Percentiles rank a stretch among this genome's conserved stretches.
Evolutionary conservation across 2,329 filamentous ascomycete species (phyloP).

Genomic region (Ophiostoma sp.): DNA sequence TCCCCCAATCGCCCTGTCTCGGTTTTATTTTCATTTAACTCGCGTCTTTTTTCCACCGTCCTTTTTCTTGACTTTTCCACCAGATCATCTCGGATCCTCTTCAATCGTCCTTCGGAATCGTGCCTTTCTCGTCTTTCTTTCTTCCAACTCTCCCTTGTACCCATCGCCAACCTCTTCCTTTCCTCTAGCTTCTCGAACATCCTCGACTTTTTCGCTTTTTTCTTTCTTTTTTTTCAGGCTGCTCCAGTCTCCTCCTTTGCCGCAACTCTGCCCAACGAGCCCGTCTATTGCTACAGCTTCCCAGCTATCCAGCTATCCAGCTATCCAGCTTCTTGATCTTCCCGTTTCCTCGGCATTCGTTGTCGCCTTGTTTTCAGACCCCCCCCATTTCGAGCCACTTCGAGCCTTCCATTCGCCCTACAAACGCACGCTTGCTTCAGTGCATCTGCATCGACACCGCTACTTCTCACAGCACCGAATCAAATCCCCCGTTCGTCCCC

Average conservation of each 20-base stretch:
- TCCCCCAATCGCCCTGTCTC: background rate
- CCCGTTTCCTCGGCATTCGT: background rate
- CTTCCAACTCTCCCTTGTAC: conserved; percentile 1
- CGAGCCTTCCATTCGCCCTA: conserved; percentile 3
- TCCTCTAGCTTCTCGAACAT: background rate
- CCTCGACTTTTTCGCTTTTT: background rate
- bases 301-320: background rate
- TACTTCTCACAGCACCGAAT: conserved; percentile 19
- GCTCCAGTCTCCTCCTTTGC: background rate
- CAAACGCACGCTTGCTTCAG: conserved; percentile 17
- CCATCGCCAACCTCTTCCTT: conserved; percentile 6
- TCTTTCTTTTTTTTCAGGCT: background rate
- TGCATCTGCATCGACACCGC: conserved; percentile 22
- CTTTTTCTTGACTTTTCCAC: background rate
- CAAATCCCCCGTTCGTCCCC: conserved; percentile 11
- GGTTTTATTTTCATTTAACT: background rate
- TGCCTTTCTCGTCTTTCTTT: background rate
- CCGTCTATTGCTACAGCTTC: background rate
- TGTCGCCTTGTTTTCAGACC: conserved; percentile 8
- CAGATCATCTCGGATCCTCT: conserved; percentile 9
- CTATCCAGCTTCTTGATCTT: background rate
- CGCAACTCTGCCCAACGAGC: conserved; percentile 11
- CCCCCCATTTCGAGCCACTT: background rate
- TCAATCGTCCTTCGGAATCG: background rate
- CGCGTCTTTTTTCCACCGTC: background rate